These are phyloP conservation scores for Friedmanniomyces endolithicus DNA, from an alignment of 495 filamentous ascomycete genomes.

Conservation along the genomic window DNA sequence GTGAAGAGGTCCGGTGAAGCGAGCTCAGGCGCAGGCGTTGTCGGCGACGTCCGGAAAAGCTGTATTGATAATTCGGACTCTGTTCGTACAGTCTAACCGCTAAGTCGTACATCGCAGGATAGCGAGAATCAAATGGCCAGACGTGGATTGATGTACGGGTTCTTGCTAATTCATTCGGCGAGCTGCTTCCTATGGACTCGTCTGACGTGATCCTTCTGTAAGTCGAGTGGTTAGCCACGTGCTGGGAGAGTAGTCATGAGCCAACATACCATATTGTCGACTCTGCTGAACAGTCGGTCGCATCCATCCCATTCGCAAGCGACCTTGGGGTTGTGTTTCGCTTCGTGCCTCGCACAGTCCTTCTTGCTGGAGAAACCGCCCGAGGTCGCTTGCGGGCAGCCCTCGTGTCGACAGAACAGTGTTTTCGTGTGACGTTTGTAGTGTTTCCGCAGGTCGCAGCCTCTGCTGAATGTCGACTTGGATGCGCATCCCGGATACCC, in stretches of 20 bases:
- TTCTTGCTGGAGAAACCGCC: conserved; percentile 55
- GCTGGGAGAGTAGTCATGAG: not conserved
- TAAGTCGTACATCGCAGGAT: too few species aligned
- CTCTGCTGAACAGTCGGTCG: conserved; percentile 46
- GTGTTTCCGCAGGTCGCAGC: conserved; percentile 54
- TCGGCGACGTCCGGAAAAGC: too few species aligned
- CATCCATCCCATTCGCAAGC: conserved; percentile 47
- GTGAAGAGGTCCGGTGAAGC: too few species aligned
- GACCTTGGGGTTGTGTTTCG: conserved; percentile 50
- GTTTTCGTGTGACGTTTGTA: conserved; percentile 51
- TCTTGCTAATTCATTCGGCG: not conserved
- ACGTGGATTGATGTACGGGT: too few species aligned
- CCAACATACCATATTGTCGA: conserved; percentile 47
- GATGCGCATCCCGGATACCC: conserved; percentile 46
- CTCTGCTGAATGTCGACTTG: conserved; percentile 43
- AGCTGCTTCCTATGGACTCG: conserved; percentile 25
- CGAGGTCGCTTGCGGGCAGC: conserved; percentile 43
- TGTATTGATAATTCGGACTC: too few species aligned
- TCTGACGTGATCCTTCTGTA: conserved; percentile 32
- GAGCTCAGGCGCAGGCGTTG: too few species aligned
- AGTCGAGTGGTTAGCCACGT: conserved; percentile 26
- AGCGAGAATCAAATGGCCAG: too few species aligned
- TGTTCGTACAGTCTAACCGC: too few species aligned
- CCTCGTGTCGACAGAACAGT: conserved; percentile 49
- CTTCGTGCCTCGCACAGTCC: conserved; percentile 49